Base-by-base conservation (phyloP, 2,329 filamentous ascomycete species). In the Trichoderma sp. region DNA sequence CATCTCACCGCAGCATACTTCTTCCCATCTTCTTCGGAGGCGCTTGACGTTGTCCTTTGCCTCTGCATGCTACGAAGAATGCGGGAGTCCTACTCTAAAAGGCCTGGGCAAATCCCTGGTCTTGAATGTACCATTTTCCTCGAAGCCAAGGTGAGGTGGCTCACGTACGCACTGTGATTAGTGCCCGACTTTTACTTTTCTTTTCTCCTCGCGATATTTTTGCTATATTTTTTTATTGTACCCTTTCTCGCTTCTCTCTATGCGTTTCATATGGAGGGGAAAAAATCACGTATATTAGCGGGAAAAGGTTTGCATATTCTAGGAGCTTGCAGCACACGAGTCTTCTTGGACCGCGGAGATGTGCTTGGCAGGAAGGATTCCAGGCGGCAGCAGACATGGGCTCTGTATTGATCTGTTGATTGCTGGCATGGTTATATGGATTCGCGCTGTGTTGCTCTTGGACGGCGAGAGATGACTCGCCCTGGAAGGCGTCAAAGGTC, bases 401-500 rank as follows among this genome's bases (percentile, higher is more conserved):
- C 47, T 36, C 47, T 63, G 28, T 39, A 43, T 34, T 28, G 9
- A 30, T 61, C 50, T 26, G 55, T 65, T 58, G 36, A 62, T 26
- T 68, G 64, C 26, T 12, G 30, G 50, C 23, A 36, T 4, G 32
- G 70, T 58, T 53, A 15, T 32, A 43, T 23, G 47, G 15, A 39
- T 53, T 53, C 63, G 30, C 32, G 50, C 39, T 39, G 34, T 28
- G 26, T 62, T 55, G 20, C 39, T 36, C 55, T 59, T 39, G 36
- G 20, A 53, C 23, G 36, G 30, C 34, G 53, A 28, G 43, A 59
- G 47, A 63, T 32, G 70, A 64, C n/a, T 34, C 23, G 39, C 32
- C 23, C 28, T 50, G 70, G 57, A 71, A 57, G 70, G 70, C 70
- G 70, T 71, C 65, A 39, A 36, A 71, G 71, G 71, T 71, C 65